Evolutionary conservation across 2,329 filamentous ascomycete genomes (phyloP).

Genomic region (Fonsecaea pedrosoi): DNA sequence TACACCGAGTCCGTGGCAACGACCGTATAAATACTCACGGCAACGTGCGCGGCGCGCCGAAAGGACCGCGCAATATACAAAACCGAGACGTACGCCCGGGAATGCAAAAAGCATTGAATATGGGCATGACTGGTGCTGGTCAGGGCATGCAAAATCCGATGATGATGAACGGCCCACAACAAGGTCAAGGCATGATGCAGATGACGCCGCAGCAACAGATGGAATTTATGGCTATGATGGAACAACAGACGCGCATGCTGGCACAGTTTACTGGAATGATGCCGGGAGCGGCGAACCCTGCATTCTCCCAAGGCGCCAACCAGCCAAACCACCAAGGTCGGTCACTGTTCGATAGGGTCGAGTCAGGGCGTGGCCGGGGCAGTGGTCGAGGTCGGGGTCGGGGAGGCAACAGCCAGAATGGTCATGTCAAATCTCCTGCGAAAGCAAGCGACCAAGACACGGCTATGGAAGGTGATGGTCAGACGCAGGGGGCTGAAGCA

Average conservation of each 20-base stretch:
- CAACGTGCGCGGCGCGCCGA: conserved; percentile 66
- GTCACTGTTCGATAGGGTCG: conserved; percentile 77
- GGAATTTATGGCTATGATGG: conserved; percentile 76
- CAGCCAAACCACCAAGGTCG: conserved; percentile 54
- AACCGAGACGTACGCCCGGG: conserved; percentile 52
- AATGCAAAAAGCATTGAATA: conserved; percentile 55
- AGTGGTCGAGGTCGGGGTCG: conserved; percentile 36
- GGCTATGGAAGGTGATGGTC: conserved; percentile 36
- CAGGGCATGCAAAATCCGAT: conserved; percentile 52
- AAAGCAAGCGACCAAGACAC: conserved; percentile 31
- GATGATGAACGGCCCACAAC: conserved; percentile 52
- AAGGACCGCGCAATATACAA: conserved; percentile 69
- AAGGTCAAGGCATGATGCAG: conserved; percentile 58
- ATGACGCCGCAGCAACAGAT: conserved; percentile 74
- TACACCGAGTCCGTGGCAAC: conserved; percentile 81
- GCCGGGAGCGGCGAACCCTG: conserved; percentile 60
- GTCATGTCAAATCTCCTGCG: conserved; percentile 29
- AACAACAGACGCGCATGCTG: conserved; percentile 89
- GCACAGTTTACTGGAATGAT: conserved; percentile 68
- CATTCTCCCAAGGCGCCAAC: conserved; percentile 47
- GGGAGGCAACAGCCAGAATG: conserved; percentile 36
- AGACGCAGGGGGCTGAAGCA: conserved; percentile 32
- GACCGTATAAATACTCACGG: conserved; percentile 82
- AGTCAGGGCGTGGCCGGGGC: conserved; percentile 42
- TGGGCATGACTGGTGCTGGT: conserved; percentile 31